Conservation (phyloP, 2,329 filamentous ascomycete genomes). For the Penicillium sp. region DNA sequence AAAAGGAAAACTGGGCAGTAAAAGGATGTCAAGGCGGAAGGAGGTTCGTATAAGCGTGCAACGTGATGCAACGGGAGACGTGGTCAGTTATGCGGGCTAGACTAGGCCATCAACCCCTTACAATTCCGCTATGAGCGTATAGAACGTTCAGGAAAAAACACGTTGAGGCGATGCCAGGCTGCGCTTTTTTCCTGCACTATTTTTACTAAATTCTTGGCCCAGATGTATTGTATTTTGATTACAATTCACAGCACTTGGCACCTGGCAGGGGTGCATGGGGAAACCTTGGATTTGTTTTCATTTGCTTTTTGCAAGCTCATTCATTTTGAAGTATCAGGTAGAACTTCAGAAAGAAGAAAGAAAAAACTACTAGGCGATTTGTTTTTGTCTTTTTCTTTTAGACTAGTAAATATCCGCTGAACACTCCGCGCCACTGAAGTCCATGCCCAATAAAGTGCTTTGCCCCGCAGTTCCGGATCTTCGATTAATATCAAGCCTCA, state of each 20-base stretch:
- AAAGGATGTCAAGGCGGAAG: slow-evolving; percentile 3
- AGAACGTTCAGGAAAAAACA: neutral
- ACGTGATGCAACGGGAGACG: slow-evolving; percentile 18
- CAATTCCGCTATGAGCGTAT: neutral
- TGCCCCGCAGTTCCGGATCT: neutral
- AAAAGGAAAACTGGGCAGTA: neutral
- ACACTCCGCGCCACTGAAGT: neutral
- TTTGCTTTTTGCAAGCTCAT: neutral
- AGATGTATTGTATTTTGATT: neutral
- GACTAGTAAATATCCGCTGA: neutral
- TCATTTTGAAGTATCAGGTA: neutral
- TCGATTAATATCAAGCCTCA: neutral
- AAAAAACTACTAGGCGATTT: no score
- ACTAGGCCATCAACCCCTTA: neutral
- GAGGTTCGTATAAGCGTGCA: neutral
- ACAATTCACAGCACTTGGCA: neutral
- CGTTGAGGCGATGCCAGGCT: slow-evolving; percentile 5
- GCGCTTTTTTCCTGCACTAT: slow-evolving; percentile 5
- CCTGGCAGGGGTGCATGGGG: neutral
- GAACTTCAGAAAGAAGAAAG: no score
- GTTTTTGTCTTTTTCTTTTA: no score
- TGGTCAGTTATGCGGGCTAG: slow-evolving; percentile 15
- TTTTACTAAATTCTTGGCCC: neutral
- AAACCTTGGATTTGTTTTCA: neutral
- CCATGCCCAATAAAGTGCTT: neutral